Base-by-base conservation (phyloP, 1,284 basidiomycete genomes). In the Anthracocystis panici-leucophaei region DNA sequence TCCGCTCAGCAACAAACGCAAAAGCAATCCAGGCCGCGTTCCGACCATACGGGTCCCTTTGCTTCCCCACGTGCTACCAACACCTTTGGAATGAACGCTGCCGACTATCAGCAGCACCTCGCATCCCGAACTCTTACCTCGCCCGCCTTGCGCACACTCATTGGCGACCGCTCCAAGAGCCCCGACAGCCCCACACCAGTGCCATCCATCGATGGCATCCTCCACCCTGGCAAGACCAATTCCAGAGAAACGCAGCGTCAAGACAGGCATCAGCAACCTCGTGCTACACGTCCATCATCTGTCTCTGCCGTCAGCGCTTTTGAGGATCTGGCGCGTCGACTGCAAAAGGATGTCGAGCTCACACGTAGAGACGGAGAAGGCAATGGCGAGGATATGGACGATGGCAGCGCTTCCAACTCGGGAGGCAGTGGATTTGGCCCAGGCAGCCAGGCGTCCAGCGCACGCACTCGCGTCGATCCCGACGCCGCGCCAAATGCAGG, bases 391-490 rank as follows among this genome's bases (percentile, higher is more conserved):
- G 72, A 75, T 6, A 53, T 21, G 9, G 75, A 67, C 25, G 67
- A 68, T 42, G 63, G 51, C 10, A 71, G 58, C 33, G 64, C 65
- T 11, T 75, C 71, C 60, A 77, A 77, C 53, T 77, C 75, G 2
- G 73, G 68, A 18, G 72, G 64, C 12, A 74, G 71, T 29, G 75
- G 75, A 16, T 77, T 73, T 44, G 75, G 69, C 7, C 71, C 75
- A 0, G 75, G 75, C n/a, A 74, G 71, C 45, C 75, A 77, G 41
- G 71, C 67, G 3, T 74, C 71, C 16, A 74, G 71, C 40, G 72
- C 66, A 9, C 70, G 72, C 9, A 77, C 75, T 14, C 58, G 67
- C 33, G 75, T 77, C 23, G 65, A 74, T 2, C 11, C 54, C 23
- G 48, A 56, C 18, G 21, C 18, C 7, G 61, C 54, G 27, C 55